These are phyloP conservation scores for Stagonosporopsis vannaccii DNA, from an alignment of 2,329 filamentous ascomycete species.

Conservation along the genomic window DNA sequence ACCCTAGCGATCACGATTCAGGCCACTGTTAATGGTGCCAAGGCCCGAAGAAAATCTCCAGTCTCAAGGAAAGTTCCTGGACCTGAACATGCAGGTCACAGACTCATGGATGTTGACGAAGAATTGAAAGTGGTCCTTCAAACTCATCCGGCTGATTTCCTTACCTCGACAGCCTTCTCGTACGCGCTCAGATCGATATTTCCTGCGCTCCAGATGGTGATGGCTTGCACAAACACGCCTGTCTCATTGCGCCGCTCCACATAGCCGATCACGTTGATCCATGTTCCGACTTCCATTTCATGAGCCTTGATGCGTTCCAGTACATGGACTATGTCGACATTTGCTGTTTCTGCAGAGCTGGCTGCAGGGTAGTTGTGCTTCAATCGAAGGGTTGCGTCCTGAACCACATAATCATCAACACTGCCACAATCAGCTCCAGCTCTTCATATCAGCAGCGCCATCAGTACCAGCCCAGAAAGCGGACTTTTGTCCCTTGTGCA, in stretches of 20 bases:
- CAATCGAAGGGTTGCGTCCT: slow-evolving; percentile 69
- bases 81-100: neutral
- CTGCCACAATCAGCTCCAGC: slow-evolving; percentile 50
- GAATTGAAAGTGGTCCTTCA: neutral
- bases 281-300: slow-evolving; percentile 76
- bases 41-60: neutral
- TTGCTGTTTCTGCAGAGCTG: slow-evolving; percentile 54
- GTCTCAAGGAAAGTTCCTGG: neutral
- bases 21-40: neutral
- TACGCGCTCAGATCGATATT: slow-evolving; percentile 76
- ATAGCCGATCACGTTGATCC: slow-evolving; percentile 90
- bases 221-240: slow-evolving; percentile 69
- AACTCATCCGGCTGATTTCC: slow-evolving; percentile 13
- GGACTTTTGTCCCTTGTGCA: slow-evolving; percentile 75
- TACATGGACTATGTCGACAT: slow-evolving; percentile 75
- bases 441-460: neutral
- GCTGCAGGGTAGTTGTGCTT: slow-evolving; percentile 68
- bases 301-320: slow-evolving; percentile 69
- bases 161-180: slow-evolving; percentile 59
- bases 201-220: slow-evolving; percentile 80
- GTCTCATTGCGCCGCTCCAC: slow-evolving; percentile 51
- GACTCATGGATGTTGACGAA: neutral
- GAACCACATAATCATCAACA: slow-evolving; percentile 64
- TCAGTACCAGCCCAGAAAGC: slow-evolving; percentile 88
- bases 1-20: too few species aligned